Evolutionary conservation across 139 green algal species (phyloP), one percentile per base, ranked within the genome.

Genomic region (Chlamydomonas sp.): DNA sequence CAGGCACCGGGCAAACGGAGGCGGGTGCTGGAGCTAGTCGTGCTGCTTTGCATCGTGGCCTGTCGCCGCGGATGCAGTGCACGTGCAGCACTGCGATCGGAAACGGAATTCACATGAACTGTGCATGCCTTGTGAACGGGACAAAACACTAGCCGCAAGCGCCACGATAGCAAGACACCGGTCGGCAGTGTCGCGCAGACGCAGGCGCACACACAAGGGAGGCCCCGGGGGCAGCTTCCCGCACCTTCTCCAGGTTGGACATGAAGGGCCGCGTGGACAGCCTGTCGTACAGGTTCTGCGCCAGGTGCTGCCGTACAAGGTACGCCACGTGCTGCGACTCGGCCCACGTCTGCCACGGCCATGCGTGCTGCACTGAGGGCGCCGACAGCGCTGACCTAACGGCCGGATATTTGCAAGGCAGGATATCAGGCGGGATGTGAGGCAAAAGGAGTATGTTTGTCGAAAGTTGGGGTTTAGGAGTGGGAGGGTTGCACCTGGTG

Each of bases 251-350:
- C 9, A 95, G 79, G n/a, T 90, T 72, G 69, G 91, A 94, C 18
- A 99, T 90, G 91, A 99, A 99, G 62, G 98, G 98, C 7, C 98
- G 91, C 1, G 96, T 97, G 89, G 92, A 95, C 49, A 99, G 92
- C 58, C 98, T 93, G 80, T 98, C 96, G 88, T 98, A 95, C 83
- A 99, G 91, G 88, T 95, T 98, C 78, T 94, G 91, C 78, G 92
- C 95, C 10, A 98, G 77, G 90, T 98, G 96, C 91, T 98, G 98
- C 7, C 98, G 92, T 80, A 99, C 85, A 31, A 99, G 86, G 90
- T 95, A 97, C 31, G 79, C 93, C 57, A 95, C 95, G 1, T 88
- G 89, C 58, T 96, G 92, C 4, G 93, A 96, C 83, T 98, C 93
- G 77, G 95, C 66, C 85, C 93, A 97, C 16, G 77, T 61, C 92